Evolutionary conservation across 1,284 basidiomycete species (phyloP).

Genomic region (Naganishia liquefaciens): DNA sequence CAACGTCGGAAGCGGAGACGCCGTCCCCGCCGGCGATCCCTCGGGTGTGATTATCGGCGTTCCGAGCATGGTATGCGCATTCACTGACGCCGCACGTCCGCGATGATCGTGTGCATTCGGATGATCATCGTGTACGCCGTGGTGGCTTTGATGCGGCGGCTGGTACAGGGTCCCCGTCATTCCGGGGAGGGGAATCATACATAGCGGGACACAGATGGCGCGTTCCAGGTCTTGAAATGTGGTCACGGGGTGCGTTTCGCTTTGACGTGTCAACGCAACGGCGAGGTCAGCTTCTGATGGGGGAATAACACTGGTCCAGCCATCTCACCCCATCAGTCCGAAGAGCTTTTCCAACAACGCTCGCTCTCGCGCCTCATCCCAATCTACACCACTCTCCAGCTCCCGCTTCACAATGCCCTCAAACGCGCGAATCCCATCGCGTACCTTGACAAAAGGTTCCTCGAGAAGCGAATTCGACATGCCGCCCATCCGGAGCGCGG

Average conservation of each 20-base stretch:
- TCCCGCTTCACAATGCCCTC: constrained; percentile 4
- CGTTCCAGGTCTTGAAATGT: constrained; percentile 28
- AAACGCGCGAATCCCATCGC: constrained; percentile 39
- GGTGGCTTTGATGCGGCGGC: not conserved
- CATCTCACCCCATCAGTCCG: constrained; percentile 44
- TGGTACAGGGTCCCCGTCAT: not conserved
- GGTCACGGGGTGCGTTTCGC: constrained; percentile 30
- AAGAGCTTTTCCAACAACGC: constrained; percentile 44
- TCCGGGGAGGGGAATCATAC: constrained; percentile 21
- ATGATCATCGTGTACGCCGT: not conserved
- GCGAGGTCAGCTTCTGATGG: not conserved
- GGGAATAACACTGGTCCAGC: not conserved
- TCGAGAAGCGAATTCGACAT: constrained; percentile 46
- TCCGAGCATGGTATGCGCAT: constrained; percentile 23
- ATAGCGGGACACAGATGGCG: constrained; percentile 30
- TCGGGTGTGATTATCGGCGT: constrained; percentile 18
- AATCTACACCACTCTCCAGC: not conserved
- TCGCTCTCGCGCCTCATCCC: constrained; percentile 30
- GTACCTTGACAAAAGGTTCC: constrained; percentile 50
- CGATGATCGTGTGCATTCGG: not conserved
- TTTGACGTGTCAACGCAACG: constrained; percentile 32
- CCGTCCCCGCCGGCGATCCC: not conserved
- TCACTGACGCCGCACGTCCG: not conserved
- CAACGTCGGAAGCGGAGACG: not conserved
- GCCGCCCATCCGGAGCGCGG: constrained; percentile 33